These are phyloP conservation scores for Tremellales sp. DNA, from an alignment of 1,284 basidiomycete species.

Conservation along the genomic window DNA sequence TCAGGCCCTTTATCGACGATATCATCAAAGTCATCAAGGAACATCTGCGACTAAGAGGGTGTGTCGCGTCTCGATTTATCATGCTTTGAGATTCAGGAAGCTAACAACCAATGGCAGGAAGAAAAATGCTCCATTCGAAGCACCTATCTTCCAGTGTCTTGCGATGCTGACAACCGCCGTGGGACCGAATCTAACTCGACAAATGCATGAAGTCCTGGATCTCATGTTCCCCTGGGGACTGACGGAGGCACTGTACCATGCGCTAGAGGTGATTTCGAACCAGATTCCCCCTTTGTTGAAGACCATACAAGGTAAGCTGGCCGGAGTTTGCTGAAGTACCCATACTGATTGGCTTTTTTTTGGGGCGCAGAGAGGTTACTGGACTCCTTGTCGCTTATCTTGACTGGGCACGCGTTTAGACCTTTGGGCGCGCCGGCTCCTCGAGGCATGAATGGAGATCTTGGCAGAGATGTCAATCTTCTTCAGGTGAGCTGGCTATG, in stretches of 20 bases:
- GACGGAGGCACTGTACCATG: conserved; percentile 81
- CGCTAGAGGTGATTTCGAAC: conserved; percentile 78
- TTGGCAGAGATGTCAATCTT: conserved; percentile 59
- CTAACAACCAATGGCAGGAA: conserved; percentile 62
- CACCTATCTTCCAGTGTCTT: conserved; percentile 96
- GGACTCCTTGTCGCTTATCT: conserved; percentile 71
- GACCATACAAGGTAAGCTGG: conserved; percentile 76
- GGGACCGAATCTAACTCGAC: conserved; percentile 90
- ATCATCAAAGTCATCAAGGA: conserved; percentile 88
- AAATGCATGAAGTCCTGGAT: conserved; percentile 93
- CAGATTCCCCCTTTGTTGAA: conserved; percentile 87
- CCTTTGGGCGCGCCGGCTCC: conserved; percentile 66
- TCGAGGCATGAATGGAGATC: conserved; percentile 43
- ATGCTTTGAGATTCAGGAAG: conserved; percentile 10
- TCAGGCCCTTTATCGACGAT: conserved; percentile 92
- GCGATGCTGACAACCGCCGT: conserved; percentile 94
- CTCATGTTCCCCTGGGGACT: conserved; percentile 95
- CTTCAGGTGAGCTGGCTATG: conserved; percentile 58
- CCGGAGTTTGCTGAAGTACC: not conserved
- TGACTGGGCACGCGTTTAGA: conserved; percentile 79
- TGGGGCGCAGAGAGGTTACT: conserved; percentile 67
- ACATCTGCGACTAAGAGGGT: conserved; percentile 81
- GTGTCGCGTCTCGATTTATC: conserved; percentile 26
- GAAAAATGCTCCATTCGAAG: conserved; percentile 90
- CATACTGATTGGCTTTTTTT: conserved; percentile 4